Base-by-base conservation (phyloP, 129 eudicot genomes). In the Chrysanthemum seticuspe region DNA sequence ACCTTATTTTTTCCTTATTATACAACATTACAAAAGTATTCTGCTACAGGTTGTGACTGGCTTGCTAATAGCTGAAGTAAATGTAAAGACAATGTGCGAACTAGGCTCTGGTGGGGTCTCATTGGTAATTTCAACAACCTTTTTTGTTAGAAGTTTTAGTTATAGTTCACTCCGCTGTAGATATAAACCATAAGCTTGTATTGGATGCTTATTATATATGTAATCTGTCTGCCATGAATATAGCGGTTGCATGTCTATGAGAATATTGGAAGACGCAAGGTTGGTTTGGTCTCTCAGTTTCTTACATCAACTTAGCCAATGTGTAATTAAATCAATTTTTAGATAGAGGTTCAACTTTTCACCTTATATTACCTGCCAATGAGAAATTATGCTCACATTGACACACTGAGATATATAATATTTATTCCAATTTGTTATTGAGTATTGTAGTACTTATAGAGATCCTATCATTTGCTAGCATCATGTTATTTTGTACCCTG, bases 91-190 rank as follows among this genome's bases (percentile, higher is more conserved):
- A 56, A 94, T 94, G 99, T 85, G 93, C 15, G 97, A 94, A 73
- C 81, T 94, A 36, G 99, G 99, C 62, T 84, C 99, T 65, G 97
- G 97, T 75, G 97, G 99, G 56, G 97, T 94, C 72, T 94, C 99
- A 70, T 59, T 90, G 99, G 99, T 94, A 90, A 83, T 67, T 25
- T 75, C 49, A 68, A 62, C 62, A 80, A 34, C 10, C 10, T 62
- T 54, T 21, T 53, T 21, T 77, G 58, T 56, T 62, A 40, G 3
- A 70, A 77, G 27, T 72, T 72, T 72, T 72, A 72, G 29, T 23
- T 48, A 25, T 69, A 60, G 36, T 69, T 14, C 31, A 67, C 76
- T 67, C 5, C 59, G 27, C 53, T 21, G 57, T 51, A 56, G 50
- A 68, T 34, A 65, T 52, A 44, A 62, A 74, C 34, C 49, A 48